A percentile compares a stretch with the other conserved stretches of the same genome.
Evolutionary conservation across 139 green algal species (phyloP).

Genomic region (Chlorella ohadii): DNA sequence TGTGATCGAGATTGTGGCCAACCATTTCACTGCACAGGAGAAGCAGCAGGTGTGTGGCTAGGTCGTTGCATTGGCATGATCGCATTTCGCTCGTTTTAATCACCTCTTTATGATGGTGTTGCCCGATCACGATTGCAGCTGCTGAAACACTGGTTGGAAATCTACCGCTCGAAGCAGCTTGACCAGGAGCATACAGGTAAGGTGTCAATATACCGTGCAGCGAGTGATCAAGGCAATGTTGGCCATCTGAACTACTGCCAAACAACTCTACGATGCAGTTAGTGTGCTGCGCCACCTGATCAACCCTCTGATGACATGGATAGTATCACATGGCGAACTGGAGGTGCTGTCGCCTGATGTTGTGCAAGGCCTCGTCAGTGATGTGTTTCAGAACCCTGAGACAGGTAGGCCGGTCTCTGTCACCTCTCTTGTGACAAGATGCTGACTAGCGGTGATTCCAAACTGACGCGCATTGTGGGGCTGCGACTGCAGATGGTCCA

Average conservation of each 20-base stretch:
- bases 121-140: constrained; percentile 8
- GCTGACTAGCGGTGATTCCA: no score
- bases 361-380: constrained; percentile 51
- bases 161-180: background rate
- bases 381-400: constrained; percentile 43
- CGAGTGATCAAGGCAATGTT: background rate
- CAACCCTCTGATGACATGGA: constrained; percentile 78
- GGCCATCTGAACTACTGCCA: background rate
- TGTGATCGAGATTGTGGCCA: constrained; percentile 58
- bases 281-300: constrained; percentile 79
- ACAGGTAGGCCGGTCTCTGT: background rate
- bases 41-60: constrained; percentile 47
- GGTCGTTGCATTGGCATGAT: background rate
- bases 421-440: no score
- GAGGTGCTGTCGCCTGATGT: constrained; percentile 52
- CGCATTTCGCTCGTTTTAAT: no score
- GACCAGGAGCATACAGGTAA: constrained; percentile 19
- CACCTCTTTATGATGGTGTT: no score
- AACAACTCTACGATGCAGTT: constrained; percentile 52
- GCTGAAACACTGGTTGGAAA: constrained; percentile 30
- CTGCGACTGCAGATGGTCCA: constrained; percentile 52
- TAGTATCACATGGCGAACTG: constrained; percentile 59
- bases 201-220: no score
- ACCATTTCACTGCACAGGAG: constrained; percentile 60
- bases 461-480: no score